Conservation (phyloP, 2,329 filamentous ascomycete genomes). For the Pyrenophora graminea region DNA sequence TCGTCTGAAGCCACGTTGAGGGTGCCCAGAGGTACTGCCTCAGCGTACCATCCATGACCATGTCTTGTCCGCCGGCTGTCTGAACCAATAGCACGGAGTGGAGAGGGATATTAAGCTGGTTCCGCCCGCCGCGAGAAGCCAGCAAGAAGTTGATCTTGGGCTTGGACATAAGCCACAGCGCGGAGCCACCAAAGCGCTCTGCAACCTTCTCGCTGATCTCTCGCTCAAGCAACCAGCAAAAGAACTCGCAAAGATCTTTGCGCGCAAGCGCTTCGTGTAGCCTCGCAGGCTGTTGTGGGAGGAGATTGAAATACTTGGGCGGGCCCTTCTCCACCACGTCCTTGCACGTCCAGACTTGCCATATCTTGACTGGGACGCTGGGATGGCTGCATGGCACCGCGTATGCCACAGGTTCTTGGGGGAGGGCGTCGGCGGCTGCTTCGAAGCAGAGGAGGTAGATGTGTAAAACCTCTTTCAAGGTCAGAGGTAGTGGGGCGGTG, state of each 20-base stretch:
- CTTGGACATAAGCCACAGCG: not conserved
- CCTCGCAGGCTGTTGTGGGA: conserved; percentile 1
- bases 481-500: not conserved
- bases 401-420: conserved; percentile 4
- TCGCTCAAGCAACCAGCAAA: conserved; percentile 3
- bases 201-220: not conserved
- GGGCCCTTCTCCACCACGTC: conserved; percentile 2
- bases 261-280: conserved; percentile 1
- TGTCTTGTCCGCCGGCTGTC: not conserved
- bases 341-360: not conserved
- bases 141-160: conserved; percentile 1
- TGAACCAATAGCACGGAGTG: conserved; percentile 11
- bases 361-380: not conserved
- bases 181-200: not conserved
- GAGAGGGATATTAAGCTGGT: not conserved
- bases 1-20: conserved; percentile 7
- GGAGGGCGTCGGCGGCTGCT: conserved; percentile 4
- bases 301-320: not conserved
- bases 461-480: conserved; percentile 8
- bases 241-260: conserved; percentile 6
- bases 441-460: conserved; percentile 13
- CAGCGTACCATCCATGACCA: conserved; percentile 13
- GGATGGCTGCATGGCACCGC: not conserved
- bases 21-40: conserved; percentile 11
- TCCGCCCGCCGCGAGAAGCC: not conserved